Percentiles rank a stretch among this genome's conserved stretches.
These are phyloP conservation scores for Rhododendron griersonianum DNA, from an alignment of 148 eudicot species.

Conservation along the genomic window DNA sequence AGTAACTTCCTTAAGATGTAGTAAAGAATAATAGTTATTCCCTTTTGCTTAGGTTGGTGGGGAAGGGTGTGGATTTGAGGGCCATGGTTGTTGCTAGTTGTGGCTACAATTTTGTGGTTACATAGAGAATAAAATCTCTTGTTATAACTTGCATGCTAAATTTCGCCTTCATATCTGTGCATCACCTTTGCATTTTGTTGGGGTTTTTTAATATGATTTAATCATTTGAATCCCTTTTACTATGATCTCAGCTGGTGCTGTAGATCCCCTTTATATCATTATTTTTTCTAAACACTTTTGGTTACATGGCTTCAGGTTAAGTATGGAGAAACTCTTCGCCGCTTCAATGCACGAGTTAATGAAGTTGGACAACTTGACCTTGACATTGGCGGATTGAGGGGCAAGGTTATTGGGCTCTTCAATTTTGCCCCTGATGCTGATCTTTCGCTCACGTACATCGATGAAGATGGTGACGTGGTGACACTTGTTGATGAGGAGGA, in stretches of 20 bases:
- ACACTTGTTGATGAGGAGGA: conserved; percentile 82
- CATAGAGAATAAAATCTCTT: not conserved
- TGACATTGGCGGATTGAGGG: conserved; percentile 46
- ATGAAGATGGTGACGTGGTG: conserved; percentile 79
- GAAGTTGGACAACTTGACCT: conserved; percentile 47
- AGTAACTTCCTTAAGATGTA: not conserved
- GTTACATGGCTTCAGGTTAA: conserved; percentile 46
- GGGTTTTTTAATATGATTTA: not conserved
- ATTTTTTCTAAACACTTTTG: not conserved
- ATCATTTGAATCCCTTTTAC: not conserved
- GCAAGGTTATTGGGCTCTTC: conserved; percentile 60
- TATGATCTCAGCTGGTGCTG: not conserved
- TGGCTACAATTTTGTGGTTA: not conserved
- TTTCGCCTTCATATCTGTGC: not conserved
- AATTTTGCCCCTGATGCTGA: conserved; percentile 45
- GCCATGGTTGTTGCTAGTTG: not conserved
- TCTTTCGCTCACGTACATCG: conserved; percentile 59
- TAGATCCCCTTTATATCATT: not conserved
- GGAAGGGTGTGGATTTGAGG: not conserved
- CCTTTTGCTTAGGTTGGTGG: not conserved
- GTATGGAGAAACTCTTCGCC: conserved; percentile 75
- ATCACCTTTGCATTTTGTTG: not conserved
- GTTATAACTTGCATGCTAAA: not conserved
- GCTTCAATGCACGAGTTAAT: conserved; percentile 56
- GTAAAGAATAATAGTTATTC: not conserved